Evolutionary conservation across 2,329 filamentous ascomycete genomes (phyloP).

Genomic region (Exophiala dermatitidis): DNA sequence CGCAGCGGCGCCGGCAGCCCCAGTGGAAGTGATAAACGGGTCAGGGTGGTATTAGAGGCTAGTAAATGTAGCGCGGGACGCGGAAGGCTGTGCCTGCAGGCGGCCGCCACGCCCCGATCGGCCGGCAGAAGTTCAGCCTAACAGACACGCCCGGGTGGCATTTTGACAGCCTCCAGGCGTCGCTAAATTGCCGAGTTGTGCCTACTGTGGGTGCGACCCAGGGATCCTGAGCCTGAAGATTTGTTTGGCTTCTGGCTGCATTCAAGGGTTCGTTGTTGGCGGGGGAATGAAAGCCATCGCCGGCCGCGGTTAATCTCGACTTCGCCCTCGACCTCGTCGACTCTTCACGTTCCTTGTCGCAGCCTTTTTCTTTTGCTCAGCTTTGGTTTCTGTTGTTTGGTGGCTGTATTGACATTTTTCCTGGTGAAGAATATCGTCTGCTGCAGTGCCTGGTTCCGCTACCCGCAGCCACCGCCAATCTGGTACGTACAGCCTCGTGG

Average conservation of each 20-base stretch:
- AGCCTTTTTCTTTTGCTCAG: neutral
- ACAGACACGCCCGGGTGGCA: neutral
- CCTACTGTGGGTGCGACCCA: neutral
- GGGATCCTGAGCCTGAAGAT: neutral
- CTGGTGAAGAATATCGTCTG: neutral
- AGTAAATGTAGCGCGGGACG: neutral
- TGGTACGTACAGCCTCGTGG: neutral
- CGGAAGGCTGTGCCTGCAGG: neutral
- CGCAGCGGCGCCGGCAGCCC: too few relatives aligned
- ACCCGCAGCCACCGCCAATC: neutral
- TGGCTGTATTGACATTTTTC: neutral
- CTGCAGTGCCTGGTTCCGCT: neutral
- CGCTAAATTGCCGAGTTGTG: neutral
- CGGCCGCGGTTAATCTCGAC: conserved; percentile 10
- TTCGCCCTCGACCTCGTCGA: conserved; percentile 11
- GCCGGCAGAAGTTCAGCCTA: neutral
- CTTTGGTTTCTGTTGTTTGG: conserved; percentile 3
- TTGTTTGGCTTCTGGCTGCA: neutral
- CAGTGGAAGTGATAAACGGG: neutral
- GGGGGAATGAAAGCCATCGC: conserved; percentile 13
- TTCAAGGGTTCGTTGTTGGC: conserved; percentile 6
- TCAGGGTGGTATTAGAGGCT: neutral
- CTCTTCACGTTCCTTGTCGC: conserved; percentile 1
- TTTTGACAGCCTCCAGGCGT: neutral
- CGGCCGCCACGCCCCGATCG: neutral